Evolutionary conservation across 352 stramenopile genomes (phyloP).

Genomic region (Globisporangium megalacanthum): DNA sequence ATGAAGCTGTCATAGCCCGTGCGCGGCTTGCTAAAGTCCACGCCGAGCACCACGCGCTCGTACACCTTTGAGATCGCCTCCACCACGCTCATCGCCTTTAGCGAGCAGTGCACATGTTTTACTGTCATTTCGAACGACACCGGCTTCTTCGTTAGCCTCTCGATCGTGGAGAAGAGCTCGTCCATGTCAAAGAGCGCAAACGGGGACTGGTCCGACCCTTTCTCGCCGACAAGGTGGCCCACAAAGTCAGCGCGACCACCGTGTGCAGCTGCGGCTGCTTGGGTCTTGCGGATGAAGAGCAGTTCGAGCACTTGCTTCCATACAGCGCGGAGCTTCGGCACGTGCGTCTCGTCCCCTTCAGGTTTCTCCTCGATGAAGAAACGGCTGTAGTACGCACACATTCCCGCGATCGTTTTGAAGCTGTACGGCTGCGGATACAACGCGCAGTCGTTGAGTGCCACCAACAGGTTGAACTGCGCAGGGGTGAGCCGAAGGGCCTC

Average conservation of each 20-base stretch:
- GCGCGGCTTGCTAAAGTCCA: slow-evolving; percentile 56
- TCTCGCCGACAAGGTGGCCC: not conserved
- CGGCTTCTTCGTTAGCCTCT: slow-evolving; percentile 43
- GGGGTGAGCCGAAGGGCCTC: slow-evolving; percentile 37
- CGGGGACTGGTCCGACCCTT: slow-evolving; percentile 10
- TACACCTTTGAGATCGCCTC: slow-evolving; percentile 57
- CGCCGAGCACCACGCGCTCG: slow-evolving; percentile 53
- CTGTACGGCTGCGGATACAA: slow-evolving; percentile 40
- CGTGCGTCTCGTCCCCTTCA: slow-evolving; percentile 20
- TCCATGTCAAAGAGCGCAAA: slow-evolving; percentile 64
- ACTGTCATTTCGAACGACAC: slow-evolving; percentile 37
- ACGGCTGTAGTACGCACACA: slow-evolving; percentile 56
- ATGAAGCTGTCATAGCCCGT: slow-evolving; percentile 41
- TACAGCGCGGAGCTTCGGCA: slow-evolving; percentile 23
- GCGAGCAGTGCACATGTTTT: slow-evolving; percentile 47
- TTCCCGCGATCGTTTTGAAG: slow-evolving; percentile 39
- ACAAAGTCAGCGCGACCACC: slow-evolving; percentile 4
- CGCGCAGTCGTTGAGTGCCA: slow-evolving; percentile 42
- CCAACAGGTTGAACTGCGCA: slow-evolving; percentile 60
- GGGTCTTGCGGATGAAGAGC: slow-evolving; percentile 51
- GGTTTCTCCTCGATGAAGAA: slow-evolving; percentile 44
- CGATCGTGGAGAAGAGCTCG: slow-evolving; percentile 48
- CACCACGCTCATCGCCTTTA: slow-evolving; percentile 52
- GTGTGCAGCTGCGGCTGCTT: slow-evolving; percentile 14
- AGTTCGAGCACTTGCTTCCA: slow-evolving; percentile 61